Evolutionary conservation across 2,329 filamentous ascomycete genomes (phyloP).

Genomic region (Sporothrix schenckii): DNA sequence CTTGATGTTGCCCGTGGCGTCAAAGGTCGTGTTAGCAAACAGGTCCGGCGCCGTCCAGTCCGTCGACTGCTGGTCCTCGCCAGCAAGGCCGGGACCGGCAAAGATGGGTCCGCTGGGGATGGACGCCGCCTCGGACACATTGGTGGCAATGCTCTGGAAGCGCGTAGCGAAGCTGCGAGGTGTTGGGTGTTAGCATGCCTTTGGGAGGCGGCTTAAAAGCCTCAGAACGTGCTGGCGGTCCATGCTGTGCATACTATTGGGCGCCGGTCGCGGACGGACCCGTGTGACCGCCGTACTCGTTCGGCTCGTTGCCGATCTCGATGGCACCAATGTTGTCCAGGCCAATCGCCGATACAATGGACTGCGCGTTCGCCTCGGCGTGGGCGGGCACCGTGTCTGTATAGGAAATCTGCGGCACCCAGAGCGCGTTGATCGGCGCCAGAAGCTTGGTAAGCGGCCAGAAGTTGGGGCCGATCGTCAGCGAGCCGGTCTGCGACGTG

Average conservation of each 20-base stretch:
- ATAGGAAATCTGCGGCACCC: conserved; percentile 12
- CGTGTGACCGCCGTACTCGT: conserved; percentile 3
- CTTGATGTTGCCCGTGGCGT: background rate
- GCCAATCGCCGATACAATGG: background rate
- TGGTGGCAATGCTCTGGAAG: background rate
- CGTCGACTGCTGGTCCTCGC: background rate
- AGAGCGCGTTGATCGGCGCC: background rate
- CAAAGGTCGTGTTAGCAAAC: conserved; percentile 8
- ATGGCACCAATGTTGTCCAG: background rate
- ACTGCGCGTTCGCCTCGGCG: background rate
- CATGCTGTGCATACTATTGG: background rate
- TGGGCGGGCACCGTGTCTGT: background rate
- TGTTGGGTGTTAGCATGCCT: background rate
- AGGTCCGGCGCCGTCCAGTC: background rate
- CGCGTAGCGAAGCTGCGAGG: background rate
- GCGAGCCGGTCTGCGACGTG: background rate
- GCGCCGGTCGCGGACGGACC: background rate
- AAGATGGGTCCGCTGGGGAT: background rate
- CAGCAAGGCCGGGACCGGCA: conserved; percentile 10
- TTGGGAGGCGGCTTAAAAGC: too few relatives aligned
- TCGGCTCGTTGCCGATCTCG: conserved; percentile 22
- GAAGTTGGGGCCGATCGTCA: conserved; percentile 6
- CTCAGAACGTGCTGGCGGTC: background rate
- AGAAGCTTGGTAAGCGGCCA: conserved; percentile 1
- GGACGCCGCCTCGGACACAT: background rate